Evolutionary conservation across 768 basidiomycete species (phyloP), one percentile per base, ranked within the genome.

Genomic region (Pseudohyphozyma bogoriensis): DNA sequence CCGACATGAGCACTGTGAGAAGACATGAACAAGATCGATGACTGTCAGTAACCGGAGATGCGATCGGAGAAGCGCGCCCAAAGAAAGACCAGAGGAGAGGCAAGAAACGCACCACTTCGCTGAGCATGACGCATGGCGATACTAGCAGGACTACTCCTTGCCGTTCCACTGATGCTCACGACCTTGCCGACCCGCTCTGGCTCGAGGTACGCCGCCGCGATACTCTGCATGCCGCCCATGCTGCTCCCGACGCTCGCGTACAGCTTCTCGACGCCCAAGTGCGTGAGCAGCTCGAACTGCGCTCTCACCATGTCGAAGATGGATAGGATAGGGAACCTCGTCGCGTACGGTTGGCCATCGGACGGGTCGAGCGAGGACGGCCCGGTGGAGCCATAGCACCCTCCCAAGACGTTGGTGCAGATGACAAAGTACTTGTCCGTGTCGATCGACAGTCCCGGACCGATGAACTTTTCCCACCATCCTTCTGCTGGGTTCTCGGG

Each of bases 381-480:
- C 2, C 95, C 95, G 0, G 95, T 96, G 12, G 89, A 88, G 40
- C 95, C 95, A 72, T 96, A 97, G 77, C 95, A 99, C 0, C 95
- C 93, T 2, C 92, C 95, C 44, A 99, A 79, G 58, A 91, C 91
- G 74, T 97, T 99, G 13, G 91, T 88, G 76, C 95, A 99, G 45
- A 99, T 82, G 72, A 97, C 77, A 74, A 87, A 96, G 78, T 86
- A 95, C 56, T 83, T 80, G 70, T 90, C 78, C 9, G 95, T 97
- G 77, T 99, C 95, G 44, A 99, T 78, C 13, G 92, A 83, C 69
- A 86, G 89, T 53, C 89, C 89, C 6, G 93, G 90, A 0, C 95
- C 95, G 66, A 99, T 91, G 75, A 97, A 99, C 69, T 86, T 85
- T 75, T 97, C 88, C 95, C 95, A 99, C 95, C 95, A 99, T 6